Conservation (phyloP, 2,329 filamentous ascomycete species). For the Xylaria sp. region DNA sequence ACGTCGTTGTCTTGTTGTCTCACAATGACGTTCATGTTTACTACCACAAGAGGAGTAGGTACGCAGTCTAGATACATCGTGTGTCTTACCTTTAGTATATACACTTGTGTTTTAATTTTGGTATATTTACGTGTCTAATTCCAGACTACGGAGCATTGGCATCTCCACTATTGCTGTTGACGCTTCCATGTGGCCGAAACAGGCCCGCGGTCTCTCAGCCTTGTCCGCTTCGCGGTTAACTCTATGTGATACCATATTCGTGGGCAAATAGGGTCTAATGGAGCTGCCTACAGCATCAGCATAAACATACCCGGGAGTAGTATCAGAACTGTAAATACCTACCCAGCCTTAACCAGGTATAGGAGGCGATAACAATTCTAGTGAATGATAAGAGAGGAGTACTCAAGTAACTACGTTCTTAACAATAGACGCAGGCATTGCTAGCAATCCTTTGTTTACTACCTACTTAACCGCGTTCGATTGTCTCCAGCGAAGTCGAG, state of each 20-base stretch:
- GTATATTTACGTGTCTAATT: background rate
- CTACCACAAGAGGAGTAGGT: background rate
- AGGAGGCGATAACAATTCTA: background rate
- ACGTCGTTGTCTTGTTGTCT: background rate
- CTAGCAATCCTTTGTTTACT: background rate
- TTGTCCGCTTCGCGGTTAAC: slow-evolving; percentile 1
- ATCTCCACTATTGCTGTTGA: background rate
- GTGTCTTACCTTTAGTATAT: background rate
- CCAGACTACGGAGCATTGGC: background rate
- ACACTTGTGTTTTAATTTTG: background rate
- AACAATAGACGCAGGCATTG: background rate
- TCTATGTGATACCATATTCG: background rate
- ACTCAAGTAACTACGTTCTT: background rate
- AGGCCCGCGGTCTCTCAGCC: background rate
- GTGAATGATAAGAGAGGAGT: background rate
- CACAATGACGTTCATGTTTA: background rate
- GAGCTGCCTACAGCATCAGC: background rate
- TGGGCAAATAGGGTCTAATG: background rate
- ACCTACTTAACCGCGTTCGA: background rate
- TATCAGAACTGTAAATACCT: background rate
- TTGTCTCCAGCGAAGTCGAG: background rate
- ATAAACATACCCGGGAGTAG: background rate
- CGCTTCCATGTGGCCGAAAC: background rate
- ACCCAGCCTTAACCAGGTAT: background rate
- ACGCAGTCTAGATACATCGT: too few species aligned